These are phyloP conservation scores for Argentina anserina DNA, from an alignment of 306 rosid species.

Conservation along the genomic window DNA sequence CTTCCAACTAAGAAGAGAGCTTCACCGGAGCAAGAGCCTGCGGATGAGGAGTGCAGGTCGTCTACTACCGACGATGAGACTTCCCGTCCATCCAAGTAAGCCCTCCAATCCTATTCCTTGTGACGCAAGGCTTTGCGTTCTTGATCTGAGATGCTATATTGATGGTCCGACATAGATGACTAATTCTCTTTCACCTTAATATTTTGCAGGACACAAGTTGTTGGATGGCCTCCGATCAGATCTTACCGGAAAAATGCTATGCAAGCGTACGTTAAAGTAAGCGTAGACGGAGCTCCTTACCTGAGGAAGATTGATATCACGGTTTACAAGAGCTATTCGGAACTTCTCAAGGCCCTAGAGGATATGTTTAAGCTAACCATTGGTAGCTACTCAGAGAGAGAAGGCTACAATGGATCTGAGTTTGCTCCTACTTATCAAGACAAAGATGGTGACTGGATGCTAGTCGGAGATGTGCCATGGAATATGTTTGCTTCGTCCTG, in stretches of 20 bases:
- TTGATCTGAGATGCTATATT: neutral
- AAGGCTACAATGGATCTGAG: constrained; percentile 63
- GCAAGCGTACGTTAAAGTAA: constrained; percentile 65
- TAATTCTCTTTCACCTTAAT: neutral
- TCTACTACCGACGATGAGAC: constrained; percentile 14
- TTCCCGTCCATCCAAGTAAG: constrained; percentile 59
- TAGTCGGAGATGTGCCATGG: constrained; percentile 97
- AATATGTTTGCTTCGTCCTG: constrained; percentile 63
- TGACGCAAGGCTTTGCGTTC: neutral
- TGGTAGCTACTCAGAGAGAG: constrained; percentile 73
- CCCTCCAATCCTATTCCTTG: neutral
- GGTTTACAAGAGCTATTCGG: constrained; percentile 55
- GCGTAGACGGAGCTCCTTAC: constrained; percentile 88
- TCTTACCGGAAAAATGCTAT: constrained; percentile 56
- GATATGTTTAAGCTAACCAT: constrained; percentile 63
- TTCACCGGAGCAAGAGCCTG: constrained; percentile 25
- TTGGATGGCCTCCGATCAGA: constrained; percentile 95
- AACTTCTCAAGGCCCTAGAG: constrained; percentile 69
- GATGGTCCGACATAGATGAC: neutral
- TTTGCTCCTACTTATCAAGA: constrained; percentile 80
- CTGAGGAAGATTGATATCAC: constrained; percentile 76
- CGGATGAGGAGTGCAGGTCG: constrained; percentile 24
- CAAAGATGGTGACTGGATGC: constrained; percentile 94
- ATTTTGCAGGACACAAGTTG: constrained; percentile 61
- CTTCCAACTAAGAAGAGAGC: constrained; percentile 41